Evolutionary conservation across 2,329 filamentous ascomycete species (phyloP), one percentile per base, ranked within the genome.

Genomic region (Aspergillus terreus): DNA sequence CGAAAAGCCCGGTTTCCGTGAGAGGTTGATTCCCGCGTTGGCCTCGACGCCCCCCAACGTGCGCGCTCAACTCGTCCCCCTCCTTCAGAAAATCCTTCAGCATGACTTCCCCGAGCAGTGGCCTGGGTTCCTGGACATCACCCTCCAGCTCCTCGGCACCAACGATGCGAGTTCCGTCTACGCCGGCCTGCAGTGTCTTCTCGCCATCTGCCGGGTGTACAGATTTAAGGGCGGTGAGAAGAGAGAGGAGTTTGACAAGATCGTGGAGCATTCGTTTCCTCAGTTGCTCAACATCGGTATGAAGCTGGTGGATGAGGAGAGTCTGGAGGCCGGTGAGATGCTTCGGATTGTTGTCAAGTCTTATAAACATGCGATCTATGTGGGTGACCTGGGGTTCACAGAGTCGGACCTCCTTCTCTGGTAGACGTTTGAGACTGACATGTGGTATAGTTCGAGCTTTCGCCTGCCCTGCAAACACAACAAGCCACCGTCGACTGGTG

Each of bases 351-450:
- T 95, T 50, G 82, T 99, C 66, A 99, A 99, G 78, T 87, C 91
- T 35, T 99, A 95, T 76, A 99, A 99, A 77, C 92, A 99, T 76
- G 92, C 94, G 44, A 95, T 95, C 65, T 99, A 95, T 80, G 89
- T 95, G 77, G 66, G 86, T 78, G 47, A 44, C 25, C 35, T 30
- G 35, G 21, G 33, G 35, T 9, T 33, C 25, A 46, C 40, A 21
- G 14, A 19, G 7, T 23, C 36, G 44, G 33, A 21, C 30, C 10
- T 7, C n/a, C 4, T 15, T 38, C 7, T 12, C 6, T 7, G 19
- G 2, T 21, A 35, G 25, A 52, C 23, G 15, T 45, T 44, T 21
- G 32, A 32, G 27, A 45, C 59, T 67, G 64, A 74, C 74, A 42
- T 50, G 67, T 55, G 51, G 51, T 60, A 46, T 74, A 94, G 90